Conservation (phyloP, 805 yeast genomes). For the Metschnikowia sp. region DNA sequence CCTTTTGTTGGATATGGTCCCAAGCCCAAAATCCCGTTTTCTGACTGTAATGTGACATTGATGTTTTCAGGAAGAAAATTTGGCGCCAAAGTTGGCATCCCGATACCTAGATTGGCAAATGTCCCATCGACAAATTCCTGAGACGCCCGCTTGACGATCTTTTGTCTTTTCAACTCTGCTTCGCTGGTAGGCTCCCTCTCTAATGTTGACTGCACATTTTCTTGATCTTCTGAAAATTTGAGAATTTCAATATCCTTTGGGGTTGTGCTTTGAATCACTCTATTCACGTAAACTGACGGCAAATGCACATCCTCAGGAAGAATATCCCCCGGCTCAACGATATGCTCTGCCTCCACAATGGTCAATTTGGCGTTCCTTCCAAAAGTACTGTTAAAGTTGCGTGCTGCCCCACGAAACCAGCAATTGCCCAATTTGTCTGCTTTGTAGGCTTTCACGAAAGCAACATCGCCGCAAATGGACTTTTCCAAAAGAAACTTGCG, state of each 20-base stretch:
- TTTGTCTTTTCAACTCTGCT: constrained; percentile 23
- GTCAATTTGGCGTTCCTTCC: constrained; percentile 45
- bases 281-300: constrained; percentile 43
- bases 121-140: constrained; percentile 43
- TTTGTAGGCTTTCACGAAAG: constrained; percentile 41
- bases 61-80: constrained; percentile 33
- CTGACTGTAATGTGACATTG: constrained; percentile 43
- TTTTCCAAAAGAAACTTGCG: constrained; percentile 41
- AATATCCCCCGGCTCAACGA: constrained; percentile 45
- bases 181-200: constrained; percentile 10
- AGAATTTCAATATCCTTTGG: constrained; percentile 43
- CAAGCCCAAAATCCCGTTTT: constrained; percentile 48
- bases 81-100: constrained; percentile 50
- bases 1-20: constrained; percentile 45
- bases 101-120: constrained; percentile 47
- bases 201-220: constrained; percentile 1
- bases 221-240: constrained; percentile 19
- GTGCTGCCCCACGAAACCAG: constrained; percentile 44
- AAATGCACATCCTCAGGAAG: constrained; percentile 45
- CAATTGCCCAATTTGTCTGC: constrained; percentile 49
- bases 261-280: constrained; percentile 38
- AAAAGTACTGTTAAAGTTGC: constrained; percentile 44
- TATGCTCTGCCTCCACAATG: constrained; percentile 50
- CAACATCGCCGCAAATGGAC: constrained; percentile 46
- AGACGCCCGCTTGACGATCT: constrained; percentile 44